Evolutionary conservation across 2,329 filamentous ascomycete genomes (phyloP).

Genomic region (Arthrocladium fulminans): DNA sequence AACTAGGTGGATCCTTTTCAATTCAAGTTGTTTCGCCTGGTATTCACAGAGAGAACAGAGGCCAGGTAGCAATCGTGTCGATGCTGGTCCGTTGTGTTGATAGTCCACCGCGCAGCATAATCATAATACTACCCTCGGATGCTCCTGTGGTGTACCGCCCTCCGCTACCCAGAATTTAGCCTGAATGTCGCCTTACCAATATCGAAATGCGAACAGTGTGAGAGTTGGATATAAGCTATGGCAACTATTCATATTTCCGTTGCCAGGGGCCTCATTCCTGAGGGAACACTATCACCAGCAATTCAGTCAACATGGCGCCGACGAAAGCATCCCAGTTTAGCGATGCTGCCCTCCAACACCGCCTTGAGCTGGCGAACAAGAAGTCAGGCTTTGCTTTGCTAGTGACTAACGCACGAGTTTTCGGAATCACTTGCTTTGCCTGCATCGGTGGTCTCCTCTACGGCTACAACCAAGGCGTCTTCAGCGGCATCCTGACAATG

Average conservation of each 20-base stretch:
- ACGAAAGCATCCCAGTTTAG: constrained; percentile 17
- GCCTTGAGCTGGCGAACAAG: constrained; percentile 29
- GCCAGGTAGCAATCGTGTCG: too few species aligned
- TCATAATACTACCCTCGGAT: too few species aligned
- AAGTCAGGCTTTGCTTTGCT: constrained; percentile 23
- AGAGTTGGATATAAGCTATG: not conserved
- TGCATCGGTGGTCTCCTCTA: constrained; percentile 48
- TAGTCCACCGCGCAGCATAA: too few species aligned
- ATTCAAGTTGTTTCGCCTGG: too few species aligned
- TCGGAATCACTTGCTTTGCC: constrained; percentile 47
- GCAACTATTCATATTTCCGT: too few species aligned
- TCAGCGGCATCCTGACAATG: constrained; percentile 53
- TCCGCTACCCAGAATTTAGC: not conserved
- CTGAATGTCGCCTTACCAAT: not conserved
- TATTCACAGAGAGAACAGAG: too few species aligned
- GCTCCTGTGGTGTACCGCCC: not conserved
- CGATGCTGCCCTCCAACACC: constrained; percentile 24
- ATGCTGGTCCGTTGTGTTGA: too few species aligned
- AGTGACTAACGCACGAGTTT: constrained; percentile 45
- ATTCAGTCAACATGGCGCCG: constrained; percentile 14
- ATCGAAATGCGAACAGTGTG: not conserved
- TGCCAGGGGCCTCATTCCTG: too few species aligned
- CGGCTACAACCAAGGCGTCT: constrained; percentile 70
- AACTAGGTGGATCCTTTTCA: too few species aligned
- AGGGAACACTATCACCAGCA: not conserved